Evolutionary conservation across 2,329 filamentous ascomycete genomes (phyloP).

Genomic region (Alternaria gansuensis): DNA sequence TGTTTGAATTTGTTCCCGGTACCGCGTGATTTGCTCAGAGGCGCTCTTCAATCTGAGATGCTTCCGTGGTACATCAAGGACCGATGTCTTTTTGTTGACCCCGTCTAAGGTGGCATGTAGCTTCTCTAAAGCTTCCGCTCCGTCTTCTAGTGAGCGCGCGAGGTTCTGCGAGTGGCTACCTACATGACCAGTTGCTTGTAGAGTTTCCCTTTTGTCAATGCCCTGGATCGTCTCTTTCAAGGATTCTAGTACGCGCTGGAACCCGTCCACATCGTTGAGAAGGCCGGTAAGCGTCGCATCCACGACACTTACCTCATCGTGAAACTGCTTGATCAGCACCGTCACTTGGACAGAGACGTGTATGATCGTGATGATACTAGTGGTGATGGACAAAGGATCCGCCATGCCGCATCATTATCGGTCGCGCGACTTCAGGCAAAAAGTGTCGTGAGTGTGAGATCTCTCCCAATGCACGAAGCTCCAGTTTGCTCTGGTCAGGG

Average conservation of each 20-base stretch:
- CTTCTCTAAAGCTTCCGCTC: conserved; percentile 28
- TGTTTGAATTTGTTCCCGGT: conserved; percentile 34
- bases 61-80: conserved; percentile 33
- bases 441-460: not conserved
- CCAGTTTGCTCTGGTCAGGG: conserved; percentile 11
- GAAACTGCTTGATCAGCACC: conserved; percentile 31
- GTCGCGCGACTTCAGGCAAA: conserved; percentile 3
- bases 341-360: conserved; percentile 30
- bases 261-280: conserved; percentile 32
- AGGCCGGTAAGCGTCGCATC: conserved; percentile 34
- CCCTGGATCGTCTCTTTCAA: conserved; percentile 39
- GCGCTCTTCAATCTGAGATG: conserved; percentile 31
- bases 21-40: conserved; percentile 28
- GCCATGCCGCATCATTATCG: conserved; percentile 18
- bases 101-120: conserved; percentile 26
- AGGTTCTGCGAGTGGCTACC: conserved; percentile 39
- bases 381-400: conserved; percentile 34
- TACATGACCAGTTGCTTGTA: conserved; percentile 32
- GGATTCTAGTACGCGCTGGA: conserved; percentile 32
- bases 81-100: conserved; percentile 29
- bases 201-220: conserved; percentile 26
- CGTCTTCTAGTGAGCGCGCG: conserved; percentile 32
- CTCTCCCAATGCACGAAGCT: conserved; percentile 1
- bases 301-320: conserved; percentile 31
- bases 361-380: conserved; percentile 29